phyloP scores from a whole-genome alignment of 192 early-diverging fungal species.

The Umbelopsis ramanniana region DNA sequence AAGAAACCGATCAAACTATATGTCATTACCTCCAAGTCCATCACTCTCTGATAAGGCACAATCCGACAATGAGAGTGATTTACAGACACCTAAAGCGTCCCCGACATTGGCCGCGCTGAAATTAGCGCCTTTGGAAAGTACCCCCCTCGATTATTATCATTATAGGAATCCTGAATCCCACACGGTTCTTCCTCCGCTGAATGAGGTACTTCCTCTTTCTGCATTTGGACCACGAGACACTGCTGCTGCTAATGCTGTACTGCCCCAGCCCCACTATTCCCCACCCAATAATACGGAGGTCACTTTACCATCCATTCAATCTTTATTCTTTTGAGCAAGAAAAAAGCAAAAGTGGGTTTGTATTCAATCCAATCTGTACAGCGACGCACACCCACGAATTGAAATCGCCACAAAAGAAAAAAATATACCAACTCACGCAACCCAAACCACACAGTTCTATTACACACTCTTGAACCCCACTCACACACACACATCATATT shows the following conservation, averaged over 20 bases:
- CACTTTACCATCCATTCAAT: conserved; percentile 22
- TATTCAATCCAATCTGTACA: neutral
- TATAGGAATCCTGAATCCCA: conserved; percentile 11
- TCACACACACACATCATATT: neutral
- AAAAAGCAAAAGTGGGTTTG: too few relatives aligned
- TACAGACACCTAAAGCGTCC: conserved; percentile 27
- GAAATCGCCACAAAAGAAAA: neutral
- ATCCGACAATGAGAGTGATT: conserved; percentile 26
- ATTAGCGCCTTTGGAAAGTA: conserved; percentile 30
- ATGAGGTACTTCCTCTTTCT: conserved; percentile 14
- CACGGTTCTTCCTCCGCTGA: conserved; percentile 19
- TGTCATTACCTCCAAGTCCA: conserved; percentile 24
- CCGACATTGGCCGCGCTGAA: conserved; percentile 26
- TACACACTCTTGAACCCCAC: neutral
- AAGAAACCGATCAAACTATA: neutral
- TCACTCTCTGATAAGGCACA: conserved; percentile 24
- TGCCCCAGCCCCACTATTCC: conserved; percentile 18
- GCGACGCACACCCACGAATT: neutral
- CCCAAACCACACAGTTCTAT: too few relatives aligned
- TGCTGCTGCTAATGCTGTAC: neutral
- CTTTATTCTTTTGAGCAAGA: conserved; percentile 1
- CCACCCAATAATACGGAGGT: conserved; percentile 5
- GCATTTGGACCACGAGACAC: conserved; percentile 13
- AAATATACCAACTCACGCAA: neutral
- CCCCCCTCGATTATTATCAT: neutral